These are phyloP conservation scores for Leptographium wingfieldii DNA, from an alignment of 2,329 filamentous ascomycete genomes.

Conservation along the genomic window DNA sequence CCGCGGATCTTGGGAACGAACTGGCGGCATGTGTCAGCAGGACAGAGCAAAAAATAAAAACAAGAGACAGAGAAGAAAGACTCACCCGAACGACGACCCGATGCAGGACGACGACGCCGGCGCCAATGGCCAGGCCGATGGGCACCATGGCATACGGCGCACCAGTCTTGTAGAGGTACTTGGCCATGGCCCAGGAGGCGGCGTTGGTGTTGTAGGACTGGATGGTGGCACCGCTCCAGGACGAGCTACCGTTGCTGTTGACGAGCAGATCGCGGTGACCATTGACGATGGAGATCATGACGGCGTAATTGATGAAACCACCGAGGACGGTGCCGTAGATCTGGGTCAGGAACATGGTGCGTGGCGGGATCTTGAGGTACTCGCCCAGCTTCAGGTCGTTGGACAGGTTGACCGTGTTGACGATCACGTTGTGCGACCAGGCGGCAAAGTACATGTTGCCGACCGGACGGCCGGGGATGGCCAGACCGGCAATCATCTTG, in stretches of 20 bases:
- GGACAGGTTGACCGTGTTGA: constrained; percentile 34
- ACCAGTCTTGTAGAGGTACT: constrained; percentile 36
- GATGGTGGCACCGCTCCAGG: constrained; percentile 40
- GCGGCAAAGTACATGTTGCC: constrained; percentile 47
- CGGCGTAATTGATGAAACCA: constrained; percentile 30
- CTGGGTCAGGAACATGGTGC: constrained; percentile 42
- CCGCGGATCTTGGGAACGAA: constrained; percentile 32
- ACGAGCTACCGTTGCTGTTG: constrained; percentile 30
- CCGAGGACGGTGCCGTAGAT: constrained; percentile 42
- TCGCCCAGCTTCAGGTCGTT: constrained; percentile 46
- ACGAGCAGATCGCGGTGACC: constrained; percentile 34
- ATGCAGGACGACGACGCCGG: constrained; percentile 29
- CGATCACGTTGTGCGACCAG: constrained; percentile 46
- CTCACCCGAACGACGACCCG: constrained; percentile 28
- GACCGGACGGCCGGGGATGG: constrained; percentile 36
- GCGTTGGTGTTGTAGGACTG: constrained; percentile 37
- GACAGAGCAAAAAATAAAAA: not conserved
- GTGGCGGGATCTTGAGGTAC: constrained; percentile 45
- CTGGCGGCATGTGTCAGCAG: constrained; percentile 16
- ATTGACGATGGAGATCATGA: constrained; percentile 39
- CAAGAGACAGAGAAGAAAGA: not conserved
- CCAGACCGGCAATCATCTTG: constrained; percentile 41
- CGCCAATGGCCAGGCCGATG: constrained; percentile 35
- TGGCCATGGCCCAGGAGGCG: constrained; percentile 36
- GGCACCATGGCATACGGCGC: constrained; percentile 34